Conservation (phyloP, 192 early-diverging fungal genomes). For the Rhizoclosmatium sp. region DNA sequence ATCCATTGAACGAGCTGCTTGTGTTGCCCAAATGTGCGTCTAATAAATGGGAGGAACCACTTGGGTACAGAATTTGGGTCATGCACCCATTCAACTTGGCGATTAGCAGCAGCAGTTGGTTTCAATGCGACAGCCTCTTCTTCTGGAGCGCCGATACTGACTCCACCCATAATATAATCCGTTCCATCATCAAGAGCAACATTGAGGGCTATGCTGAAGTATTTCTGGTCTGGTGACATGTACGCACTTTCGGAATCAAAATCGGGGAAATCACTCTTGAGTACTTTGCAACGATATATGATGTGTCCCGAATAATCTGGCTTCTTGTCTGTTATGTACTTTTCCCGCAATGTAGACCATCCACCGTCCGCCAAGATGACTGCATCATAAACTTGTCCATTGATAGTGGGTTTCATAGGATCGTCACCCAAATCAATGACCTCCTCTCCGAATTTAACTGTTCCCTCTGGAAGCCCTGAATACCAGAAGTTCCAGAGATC, state of each 20-base stretch:
- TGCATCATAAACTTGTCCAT: neutral
- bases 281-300: neutral
- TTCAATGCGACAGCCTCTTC: neutral
- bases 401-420: neutral
- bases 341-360: neutral
- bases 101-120: neutral
- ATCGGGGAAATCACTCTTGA: neutral
- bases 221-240: neutral
- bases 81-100: neutral
- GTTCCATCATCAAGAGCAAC: neutral
- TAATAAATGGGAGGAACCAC: neutral
- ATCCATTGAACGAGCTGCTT: too few relatives aligned
- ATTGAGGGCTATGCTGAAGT: neutral
- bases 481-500: slow-evolving; percentile 5
- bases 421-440: neutral
- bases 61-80: neutral
- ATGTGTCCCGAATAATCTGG: neutral
- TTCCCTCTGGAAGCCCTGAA: neutral
- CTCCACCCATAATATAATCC: neutral
- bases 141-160: neutral
- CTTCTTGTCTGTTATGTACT: neutral
- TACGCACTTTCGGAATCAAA: neutral
- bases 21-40: neutral
- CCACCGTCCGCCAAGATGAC: neutral
- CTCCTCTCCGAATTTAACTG: neutral